Conservation (phyloP, 805 yeast species). For the Pichia californica region DNA sequence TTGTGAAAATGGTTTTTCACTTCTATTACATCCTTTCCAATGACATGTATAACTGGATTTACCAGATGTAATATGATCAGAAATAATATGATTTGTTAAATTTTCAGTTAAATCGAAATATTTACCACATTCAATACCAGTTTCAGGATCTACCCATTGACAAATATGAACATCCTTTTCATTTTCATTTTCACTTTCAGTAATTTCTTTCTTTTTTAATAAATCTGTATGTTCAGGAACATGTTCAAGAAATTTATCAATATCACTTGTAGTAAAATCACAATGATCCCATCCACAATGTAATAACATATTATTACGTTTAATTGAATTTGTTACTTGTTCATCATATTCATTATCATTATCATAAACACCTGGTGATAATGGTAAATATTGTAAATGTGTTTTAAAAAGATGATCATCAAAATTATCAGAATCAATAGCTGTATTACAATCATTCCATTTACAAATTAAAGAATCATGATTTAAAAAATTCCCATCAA, state of each 20-base stretch:
- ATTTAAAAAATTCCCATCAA: slow-evolving; percentile 9
- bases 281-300: slow-evolving; percentile 79
- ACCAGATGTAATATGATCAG: slow-evolving; percentile 68
- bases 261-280: slow-evolving; percentile 45
- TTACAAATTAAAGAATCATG: slow-evolving; percentile 39
- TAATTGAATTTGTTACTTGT: neutral
- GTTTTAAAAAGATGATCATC: slow-evolving; percentile 48
- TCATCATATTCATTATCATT: neutral
- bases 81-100: slow-evolving; percentile 64
- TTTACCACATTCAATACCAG: slow-evolving; percentile 38
- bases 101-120: slow-evolving; percentile 49
- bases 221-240: slow-evolving; percentile 32
- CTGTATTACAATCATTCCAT: slow-evolving; percentile 60
- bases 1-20: slow-evolving; percentile 60
- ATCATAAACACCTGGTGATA: neutral
- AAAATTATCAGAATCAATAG: slow-evolving; percentile 31
- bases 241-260: slow-evolving; percentile 54
- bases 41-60: slow-evolving; percentile 60
- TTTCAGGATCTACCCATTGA: slow-evolving; percentile 32
- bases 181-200: slow-evolving; percentile 10
- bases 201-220: neutral
- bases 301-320: slow-evolving; percentile 13
- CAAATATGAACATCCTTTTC: slow-evolving; percentile 20
- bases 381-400: slow-evolving; percentile 32
- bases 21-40: slow-evolving; percentile 76